These are phyloP conservation scores for Suhomyces yuchorum DNA, from an alignment of 1,139 yeast species.

Conservation along the genomic window DNA sequence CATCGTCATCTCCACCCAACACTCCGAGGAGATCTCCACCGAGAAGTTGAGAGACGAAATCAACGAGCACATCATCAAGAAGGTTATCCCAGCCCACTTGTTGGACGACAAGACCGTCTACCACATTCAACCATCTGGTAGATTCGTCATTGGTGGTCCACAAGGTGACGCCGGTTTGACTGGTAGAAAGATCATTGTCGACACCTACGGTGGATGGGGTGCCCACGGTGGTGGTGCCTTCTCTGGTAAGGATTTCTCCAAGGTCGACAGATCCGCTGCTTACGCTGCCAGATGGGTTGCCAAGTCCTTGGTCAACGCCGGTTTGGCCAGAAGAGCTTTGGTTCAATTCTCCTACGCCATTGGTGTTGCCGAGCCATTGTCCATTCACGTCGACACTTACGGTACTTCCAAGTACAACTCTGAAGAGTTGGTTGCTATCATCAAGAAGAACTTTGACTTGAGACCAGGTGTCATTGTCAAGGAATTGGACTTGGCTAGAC, in stretches of 20 bases:
- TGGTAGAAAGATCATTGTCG: slow-evolving; percentile 99
- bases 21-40: slow-evolving; percentile 92
- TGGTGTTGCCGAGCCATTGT: slow-evolving; percentile 99
- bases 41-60: slow-evolving; percentile 85
- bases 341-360: slow-evolving; percentile 99
- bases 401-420: slow-evolving; percentile 93
- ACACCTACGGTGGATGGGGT: slow-evolving; percentile 99
- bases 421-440: slow-evolving; percentile 85
- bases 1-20: slow-evolving; percentile 96
- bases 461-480: slow-evolving; percentile 99
- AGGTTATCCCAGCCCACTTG: slow-evolving; percentile 87
- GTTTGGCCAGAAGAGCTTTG: slow-evolving; percentile 94
- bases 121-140: slow-evolving; percentile 99
- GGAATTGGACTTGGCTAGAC: slow-evolving; percentile 96
- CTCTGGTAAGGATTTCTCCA: slow-evolving; percentile 99
- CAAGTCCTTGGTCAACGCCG: slow-evolving; percentile 92
- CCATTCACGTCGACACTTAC: slow-evolving; percentile 95
- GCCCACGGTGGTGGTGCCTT: slow-evolving; percentile 99
- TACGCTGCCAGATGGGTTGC: slow-evolving; percentile 99
- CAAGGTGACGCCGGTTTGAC: slow-evolving; percentile 99
- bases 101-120: slow-evolving; percentile 93
- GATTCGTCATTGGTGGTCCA: slow-evolving; percentile 99
- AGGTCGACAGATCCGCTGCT: slow-evolving; percentile 99
- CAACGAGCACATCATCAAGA: slow-evolving; percentile 76
- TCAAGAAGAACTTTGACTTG: slow-evolving; percentile 92